Evolutionary conservation across 257 asterid genomes (phyloP).

Genomic region (Asclepias syriaca): DNA sequence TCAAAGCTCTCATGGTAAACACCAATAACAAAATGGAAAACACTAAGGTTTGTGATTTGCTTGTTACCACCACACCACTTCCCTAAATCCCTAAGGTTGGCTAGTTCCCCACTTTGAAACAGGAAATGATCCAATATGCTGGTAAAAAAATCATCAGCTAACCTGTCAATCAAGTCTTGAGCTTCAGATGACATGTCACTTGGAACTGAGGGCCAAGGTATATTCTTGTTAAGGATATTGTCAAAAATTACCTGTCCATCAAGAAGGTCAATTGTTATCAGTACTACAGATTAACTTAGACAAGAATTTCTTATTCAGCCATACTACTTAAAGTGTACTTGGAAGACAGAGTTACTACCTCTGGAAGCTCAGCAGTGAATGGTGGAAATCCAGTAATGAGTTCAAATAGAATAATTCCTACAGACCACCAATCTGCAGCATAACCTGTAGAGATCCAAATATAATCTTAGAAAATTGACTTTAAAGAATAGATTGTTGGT

Average conservation of each 20-base stretch:
- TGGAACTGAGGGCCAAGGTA: conserved; percentile 91
- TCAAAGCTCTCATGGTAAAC: neutral
- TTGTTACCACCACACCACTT: conserved; percentile 1
- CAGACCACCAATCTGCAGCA: conserved; percentile 98
- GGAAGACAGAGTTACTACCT: conserved; percentile 37
- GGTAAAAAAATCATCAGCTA: conserved; percentile 17
- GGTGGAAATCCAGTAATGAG: conserved; percentile 79
- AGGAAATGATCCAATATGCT: neutral
- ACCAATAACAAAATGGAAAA: neutral
- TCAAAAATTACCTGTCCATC: conserved; percentile 66
- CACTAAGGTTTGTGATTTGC: neutral
- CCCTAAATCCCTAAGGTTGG: neutral
- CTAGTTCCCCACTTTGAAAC: neutral
- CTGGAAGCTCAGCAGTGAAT: conserved; percentile 76
- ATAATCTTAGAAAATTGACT: neutral
- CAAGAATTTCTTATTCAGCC: neutral
- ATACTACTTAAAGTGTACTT: neutral
- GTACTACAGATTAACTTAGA: neutral
- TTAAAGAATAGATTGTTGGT: neutral
- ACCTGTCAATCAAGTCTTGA: conserved; percentile 84
- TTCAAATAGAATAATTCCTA: conserved; percentile 79
- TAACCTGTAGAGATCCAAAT: conserved; percentile 43
- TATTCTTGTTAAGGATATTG: conserved; percentile 79
- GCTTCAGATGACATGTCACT: conserved; percentile 66
- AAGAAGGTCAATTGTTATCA: conserved; percentile 21